A percentile compares a stretch with the other conserved stretches of the same genome.
phyloP scores from a whole-genome alignment of 2,329 filamentous ascomycete genomes.

The Coniella vitis region DNA sequence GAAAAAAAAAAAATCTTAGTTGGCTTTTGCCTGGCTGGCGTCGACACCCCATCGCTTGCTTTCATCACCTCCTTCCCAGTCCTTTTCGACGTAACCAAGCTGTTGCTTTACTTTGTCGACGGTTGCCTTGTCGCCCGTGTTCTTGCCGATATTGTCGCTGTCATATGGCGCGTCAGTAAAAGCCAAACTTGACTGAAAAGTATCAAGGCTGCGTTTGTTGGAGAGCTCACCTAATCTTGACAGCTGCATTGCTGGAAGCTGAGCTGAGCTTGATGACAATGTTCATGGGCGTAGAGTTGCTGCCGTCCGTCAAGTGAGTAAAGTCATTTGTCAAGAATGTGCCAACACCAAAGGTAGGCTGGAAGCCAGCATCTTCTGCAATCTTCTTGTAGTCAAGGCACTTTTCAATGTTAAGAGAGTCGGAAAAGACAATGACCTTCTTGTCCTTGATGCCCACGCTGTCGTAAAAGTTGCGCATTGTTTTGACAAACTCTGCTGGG shows the following conservation, averaged over 20 bases:
- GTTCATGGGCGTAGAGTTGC: conserved; percentile 86
- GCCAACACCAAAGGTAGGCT: conserved; percentile 85
- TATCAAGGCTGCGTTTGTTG: too few relatives aligned
- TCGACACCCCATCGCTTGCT: conserved; percentile 69
- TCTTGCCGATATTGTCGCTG: conserved; percentile 82
- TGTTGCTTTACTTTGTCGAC: conserved; percentile 78
- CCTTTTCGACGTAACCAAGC: conserved; percentile 78
- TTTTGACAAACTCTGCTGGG: conserved; percentile 69
- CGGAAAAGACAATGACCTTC: conserved; percentile 92
- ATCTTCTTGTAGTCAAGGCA: conserved; percentile 86
- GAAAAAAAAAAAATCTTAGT: neutral
- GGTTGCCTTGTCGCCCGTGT: conserved; percentile 76
- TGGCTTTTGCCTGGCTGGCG: conserved; percentile 19
- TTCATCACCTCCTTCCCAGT: conserved; percentile 81
- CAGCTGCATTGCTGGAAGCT: conserved; percentile 69
- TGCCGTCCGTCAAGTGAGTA: conserved; percentile 59
- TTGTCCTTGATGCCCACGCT: conserved; percentile 64
- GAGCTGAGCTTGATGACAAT: conserved; percentile 97
- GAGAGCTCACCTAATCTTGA: conserved; percentile 67
- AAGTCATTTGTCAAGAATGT: conserved; percentile 98
- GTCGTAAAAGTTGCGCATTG: conserved; percentile 78
- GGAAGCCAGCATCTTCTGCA: conserved; percentile 73
- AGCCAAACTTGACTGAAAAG: too few relatives aligned
- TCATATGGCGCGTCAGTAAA: neutral
- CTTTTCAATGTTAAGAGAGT: conserved; percentile 84